These are phyloP conservation scores for Adiantum capillusveneris DNA, from an alignment of 75 land plant species.

Conservation along the genomic window DNA sequence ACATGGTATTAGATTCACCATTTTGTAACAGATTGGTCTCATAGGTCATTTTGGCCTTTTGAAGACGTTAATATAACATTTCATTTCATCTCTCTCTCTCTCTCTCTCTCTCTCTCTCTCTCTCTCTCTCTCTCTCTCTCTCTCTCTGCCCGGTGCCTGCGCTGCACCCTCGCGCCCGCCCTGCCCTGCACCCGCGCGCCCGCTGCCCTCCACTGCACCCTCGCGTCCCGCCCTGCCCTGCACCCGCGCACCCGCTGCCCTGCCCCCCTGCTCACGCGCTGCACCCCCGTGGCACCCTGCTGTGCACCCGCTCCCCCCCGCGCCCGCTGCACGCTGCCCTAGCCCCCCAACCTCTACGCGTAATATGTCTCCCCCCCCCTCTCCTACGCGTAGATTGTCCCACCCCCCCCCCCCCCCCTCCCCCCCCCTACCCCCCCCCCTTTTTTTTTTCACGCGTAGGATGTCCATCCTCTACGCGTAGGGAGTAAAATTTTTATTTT, in stretches of 20 bases:
- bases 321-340: neutral
- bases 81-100: neutral
- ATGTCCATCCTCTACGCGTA: too few species aligned
- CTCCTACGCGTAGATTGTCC: too few species aligned
- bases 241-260: neutral
- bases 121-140: conserved; percentile 6
- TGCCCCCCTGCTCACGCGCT: too few species aligned
- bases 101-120: conserved; percentile 1
- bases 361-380: too few species aligned
- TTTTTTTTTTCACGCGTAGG: too few species aligned
- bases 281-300: neutral
- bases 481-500: too few species aligned
- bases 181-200: neutral
- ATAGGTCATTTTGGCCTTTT: neutral
- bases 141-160: too few species aligned
- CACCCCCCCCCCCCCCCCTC: too few species aligned
- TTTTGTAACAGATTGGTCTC: neutral
- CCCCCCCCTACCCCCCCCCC: too few species aligned
- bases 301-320: neutral
- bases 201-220: neutral
- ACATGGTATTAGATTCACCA: neutral
- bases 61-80: neutral
- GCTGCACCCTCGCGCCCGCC: neutral
- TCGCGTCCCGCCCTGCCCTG: neutral
- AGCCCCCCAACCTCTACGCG: too few species aligned